Base-by-base conservation (phyloP, 108 stramenopile species). In the Cyclotella distinguenda region DNA sequence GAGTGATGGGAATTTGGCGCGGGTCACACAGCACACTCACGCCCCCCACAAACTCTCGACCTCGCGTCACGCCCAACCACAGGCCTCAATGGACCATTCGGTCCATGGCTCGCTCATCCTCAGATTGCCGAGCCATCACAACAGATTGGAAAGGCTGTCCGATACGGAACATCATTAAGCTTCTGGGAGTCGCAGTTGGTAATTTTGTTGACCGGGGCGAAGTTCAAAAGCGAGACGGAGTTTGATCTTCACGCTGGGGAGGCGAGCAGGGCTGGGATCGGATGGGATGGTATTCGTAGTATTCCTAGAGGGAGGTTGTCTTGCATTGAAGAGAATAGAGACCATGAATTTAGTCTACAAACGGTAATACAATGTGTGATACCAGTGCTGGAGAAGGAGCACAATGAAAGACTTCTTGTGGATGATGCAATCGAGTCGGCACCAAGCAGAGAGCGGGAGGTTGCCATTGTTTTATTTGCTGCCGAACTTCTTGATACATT, bases 31-130 rank as follows among this genome's bases (percentile, higher is more conserved):
- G n/a, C n/a, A n/a, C n/a, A n/a, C n/a, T n/a, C n/a, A n/a, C n/a
- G n/a, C n/a, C n/a, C n/a, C n/a, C n/a, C n/a, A n/a, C n/a, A n/a
- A n/a, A n/a, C n/a, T n/a, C n/a, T n/a, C n/a, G n/a, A n/a, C n/a
- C n/a, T n/a, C n/a, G n/a, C n/a, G n/a, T n/a, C n/a, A n/a, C n/a
- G n/a, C n/a, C n/a, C n/a, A n/a, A n/a, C n/a, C n/a, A n/a, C n/a
- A n/a, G n/a, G n/a, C n/a, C n/a, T n/a, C n/a, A n/a, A n/a, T n/a
- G n/a, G n/a, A n/a, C n/a, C n/a, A n/a, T n/a, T n/a, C n/a, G n/a
- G n/a, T n/a, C 90, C 90, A 18, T 91, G 90, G 91, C 59, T 93
- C 34, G 80, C 86, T 10, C 66, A 84, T 15, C 88, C 91, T 3
- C 32, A 40, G 4, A 93, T 90, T 58, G 88, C 86, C 13, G 36